Evolutionary conservation across 495 filamentous ascomycete species (phyloP).

Genomic region (Astrothelium macrocarpum): DNA sequence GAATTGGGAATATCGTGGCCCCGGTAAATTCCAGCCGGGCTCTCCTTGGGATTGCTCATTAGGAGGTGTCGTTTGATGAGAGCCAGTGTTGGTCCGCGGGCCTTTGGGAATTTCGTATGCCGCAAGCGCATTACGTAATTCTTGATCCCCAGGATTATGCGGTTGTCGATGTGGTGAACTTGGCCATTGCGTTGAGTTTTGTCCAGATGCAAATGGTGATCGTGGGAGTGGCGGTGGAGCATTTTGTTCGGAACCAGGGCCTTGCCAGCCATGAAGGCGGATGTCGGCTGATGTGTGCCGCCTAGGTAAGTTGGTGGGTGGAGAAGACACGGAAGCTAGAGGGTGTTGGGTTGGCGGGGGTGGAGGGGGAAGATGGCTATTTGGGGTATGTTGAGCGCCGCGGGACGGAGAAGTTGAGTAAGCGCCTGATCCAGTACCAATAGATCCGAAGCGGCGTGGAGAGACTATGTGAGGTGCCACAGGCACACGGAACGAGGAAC

Average conservation of each 20-base stretch:
- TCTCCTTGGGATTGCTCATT: conserved; percentile 29
- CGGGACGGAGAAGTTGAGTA: conserved; percentile 53
- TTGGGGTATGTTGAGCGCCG: conserved; percentile 36
- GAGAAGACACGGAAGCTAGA: conserved; percentile 62
- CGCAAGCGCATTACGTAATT: conserved; percentile 70
- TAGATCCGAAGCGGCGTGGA: conserved; percentile 77
- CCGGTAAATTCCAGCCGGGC: conserved; percentile 45
- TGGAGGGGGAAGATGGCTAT: conserved; percentile 51
- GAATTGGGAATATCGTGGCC: conserved; percentile 35
- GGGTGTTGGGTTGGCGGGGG: conserved; percentile 66
- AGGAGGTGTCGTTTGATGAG: conserved; percentile 61
- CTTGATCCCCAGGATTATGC: conserved; percentile 57
- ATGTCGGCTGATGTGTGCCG: conserved; percentile 96
- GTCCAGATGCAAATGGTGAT: conserved; percentile 65
- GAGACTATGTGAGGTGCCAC: conserved; percentile 68
- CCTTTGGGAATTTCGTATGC: conserved; percentile 63
- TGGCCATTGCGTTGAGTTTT: conserved; percentile 72
- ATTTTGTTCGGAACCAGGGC: conserved; percentile 21
- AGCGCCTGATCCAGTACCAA: conserved; percentile 50
- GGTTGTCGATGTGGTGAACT: conserved; percentile 67
- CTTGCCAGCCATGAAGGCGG: conserved; percentile 78
- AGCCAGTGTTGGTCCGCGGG: conserved; percentile 30
- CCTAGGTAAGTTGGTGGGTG: conserved; percentile 65
- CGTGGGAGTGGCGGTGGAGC: conserved; percentile 32
- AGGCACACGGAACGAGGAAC: conserved; percentile 57